Evolutionary conservation across 768 basidiomycete genomes (phyloP), one percentile per base, ranked within the genome.

Genomic region (Pisolithus sp.): DNA sequence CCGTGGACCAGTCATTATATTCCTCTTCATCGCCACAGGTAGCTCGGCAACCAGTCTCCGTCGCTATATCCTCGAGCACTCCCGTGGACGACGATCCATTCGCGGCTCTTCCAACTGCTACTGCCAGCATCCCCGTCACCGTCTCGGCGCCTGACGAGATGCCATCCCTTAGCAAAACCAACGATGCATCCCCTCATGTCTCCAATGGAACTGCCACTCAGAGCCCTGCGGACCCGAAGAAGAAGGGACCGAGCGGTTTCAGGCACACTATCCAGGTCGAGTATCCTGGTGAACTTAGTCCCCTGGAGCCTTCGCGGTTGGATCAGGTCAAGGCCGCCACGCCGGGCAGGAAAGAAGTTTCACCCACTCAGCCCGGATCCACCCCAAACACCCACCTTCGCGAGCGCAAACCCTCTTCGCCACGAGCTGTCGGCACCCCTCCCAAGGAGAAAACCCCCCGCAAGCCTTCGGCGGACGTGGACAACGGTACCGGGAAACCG

Each of bases 201-300:
- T 30, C 60, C 53, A 62, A 62, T 24, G 61, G 56, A 21, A 62
- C 59, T 55, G 62, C 66, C 31, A 58, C 71, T 53, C 76, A 73
- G 55, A 62, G 68, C 13, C 73, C 68, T 15, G 59, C 69, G 4
- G 73, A 85, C 46, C 52, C 65, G 50, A 81, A 79, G 64, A 72
- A 76, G 56, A 81, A 73, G 53, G 71, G 69, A 18, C 18, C 62
- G 7, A 26, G 55, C 2, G 76, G 76, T 49, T 85, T 88, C 68
- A 75, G 93, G 46, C 93, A 98, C 68, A 98, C 96, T 9, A 90
- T 98, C 44, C 96, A 98, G 67, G 87, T 98, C 53, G 96, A 99
- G 69, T 98, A 97, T 60, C 53, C 59, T 5, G 88, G 86, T 52
- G 84, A 85, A 50, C 77, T 59, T 28, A 51, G 51, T 3, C 36